Conservation (phyloP, 306 rosid genomes). For the peach (Prunus persica) region DNA sequence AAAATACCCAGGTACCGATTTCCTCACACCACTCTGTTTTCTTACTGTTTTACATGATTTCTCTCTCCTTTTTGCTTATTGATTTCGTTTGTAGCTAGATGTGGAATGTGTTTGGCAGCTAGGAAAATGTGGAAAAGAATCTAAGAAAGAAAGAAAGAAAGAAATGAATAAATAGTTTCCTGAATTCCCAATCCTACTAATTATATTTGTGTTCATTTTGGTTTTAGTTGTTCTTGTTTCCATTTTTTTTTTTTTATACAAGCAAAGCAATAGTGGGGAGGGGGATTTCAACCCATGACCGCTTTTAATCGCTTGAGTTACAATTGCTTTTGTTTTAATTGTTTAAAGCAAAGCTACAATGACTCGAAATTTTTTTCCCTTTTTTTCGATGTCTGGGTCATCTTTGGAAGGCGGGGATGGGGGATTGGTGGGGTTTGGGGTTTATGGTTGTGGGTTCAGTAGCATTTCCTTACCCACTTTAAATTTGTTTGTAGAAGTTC, state of each 20-base stretch:
- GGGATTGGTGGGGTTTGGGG: not conserved
- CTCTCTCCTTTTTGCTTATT: not conserved
- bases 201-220: not conserved
- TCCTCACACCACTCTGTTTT: not conserved
- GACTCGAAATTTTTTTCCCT: not conserved
- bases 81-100: not conserved
- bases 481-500: not conserved
- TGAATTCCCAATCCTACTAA: not conserved
- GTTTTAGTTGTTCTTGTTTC: no score
- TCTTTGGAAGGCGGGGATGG: not conserved
- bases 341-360: not conserved
- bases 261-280: no score
- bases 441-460: not conserved
- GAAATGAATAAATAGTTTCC: not conserved
- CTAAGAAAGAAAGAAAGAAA: not conserved
- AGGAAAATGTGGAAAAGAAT: not conserved
- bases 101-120: not conserved
- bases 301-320: no score
- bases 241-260: no score
- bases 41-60: not conserved
- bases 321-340: no score
- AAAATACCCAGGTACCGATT: constrained; percentile 42
- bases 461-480: not conserved
- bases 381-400: not conserved
- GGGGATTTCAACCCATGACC: no score